These are phyloP conservation scores for Acaromyces ingoldii DNA, from an alignment of 1,284 basidiomycete genomes.

Conservation along the genomic window DNA sequence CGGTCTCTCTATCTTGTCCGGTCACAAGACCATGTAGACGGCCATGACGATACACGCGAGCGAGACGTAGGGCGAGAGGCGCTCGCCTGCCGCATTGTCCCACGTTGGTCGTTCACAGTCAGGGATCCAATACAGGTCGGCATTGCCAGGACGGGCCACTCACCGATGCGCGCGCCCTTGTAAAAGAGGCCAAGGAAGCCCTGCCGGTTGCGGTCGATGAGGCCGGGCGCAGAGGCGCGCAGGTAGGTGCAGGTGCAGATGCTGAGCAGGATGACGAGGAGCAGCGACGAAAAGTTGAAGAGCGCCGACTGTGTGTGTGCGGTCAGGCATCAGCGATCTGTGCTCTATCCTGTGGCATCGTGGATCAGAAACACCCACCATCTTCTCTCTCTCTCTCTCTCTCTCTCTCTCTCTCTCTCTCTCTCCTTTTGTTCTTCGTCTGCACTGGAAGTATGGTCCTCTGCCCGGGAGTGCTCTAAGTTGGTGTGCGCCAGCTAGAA, in stretches of 20 bases:
- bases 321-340: too few relatives aligned
- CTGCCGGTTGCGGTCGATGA: constrained; percentile 89
- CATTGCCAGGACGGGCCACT: not conserved
- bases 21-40: constrained; percentile 30
- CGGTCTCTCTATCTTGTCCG: too few relatives aligned
- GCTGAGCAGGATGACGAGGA: constrained; percentile 84
- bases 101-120: not conserved
- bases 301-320: constrained; percentile 70
- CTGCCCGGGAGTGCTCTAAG: too few relatives aligned
- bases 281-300: constrained; percentile 93
- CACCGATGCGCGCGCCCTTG: constrained; percentile 48
- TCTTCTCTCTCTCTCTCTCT: too few relatives aligned
- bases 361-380: too few relatives aligned
- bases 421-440: too few relatives aligned
- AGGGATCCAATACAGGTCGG: not conserved
- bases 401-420: too few relatives aligned
- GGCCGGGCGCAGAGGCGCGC: constrained; percentile 76
- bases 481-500: too few relatives aligned
- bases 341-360: too few relatives aligned
- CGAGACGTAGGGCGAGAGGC: constrained; percentile 48
- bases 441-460: too few relatives aligned
- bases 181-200: constrained; percentile 56
- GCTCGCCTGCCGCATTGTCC: constrained; percentile 33
- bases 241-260: constrained; percentile 98
- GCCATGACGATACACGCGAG: constrained; percentile 49